Evolutionary conservation across 495 filamentous ascomycete species (phyloP).

Genomic region (Penicillium mononematosum): DNA sequence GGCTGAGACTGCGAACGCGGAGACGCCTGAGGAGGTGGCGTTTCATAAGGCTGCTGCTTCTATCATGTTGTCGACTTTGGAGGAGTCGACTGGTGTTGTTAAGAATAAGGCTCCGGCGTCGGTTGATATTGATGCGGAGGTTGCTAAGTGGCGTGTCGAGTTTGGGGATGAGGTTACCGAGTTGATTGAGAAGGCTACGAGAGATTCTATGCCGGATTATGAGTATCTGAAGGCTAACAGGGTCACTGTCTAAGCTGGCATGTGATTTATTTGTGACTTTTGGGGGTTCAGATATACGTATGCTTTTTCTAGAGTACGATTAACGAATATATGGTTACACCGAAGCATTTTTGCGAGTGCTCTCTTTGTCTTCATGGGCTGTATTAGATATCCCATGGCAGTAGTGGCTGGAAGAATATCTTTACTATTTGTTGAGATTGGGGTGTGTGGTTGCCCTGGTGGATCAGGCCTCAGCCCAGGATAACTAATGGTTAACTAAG

Average conservation of each 20-base stretch:
- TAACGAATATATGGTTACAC: background rate
- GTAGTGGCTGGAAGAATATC: too few species aligned
- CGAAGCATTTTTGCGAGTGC: background rate
- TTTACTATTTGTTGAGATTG: too few species aligned
- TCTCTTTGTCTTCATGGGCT: background rate
- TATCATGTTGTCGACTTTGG: conserved; percentile 36
- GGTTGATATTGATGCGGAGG: conserved; percentile 42
- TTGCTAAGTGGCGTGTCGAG: conserved; percentile 18
- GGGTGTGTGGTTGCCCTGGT: too few species aligned
- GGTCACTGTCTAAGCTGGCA: conserved; percentile 4
- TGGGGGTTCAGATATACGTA: background rate
- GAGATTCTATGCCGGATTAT: conserved; percentile 47
- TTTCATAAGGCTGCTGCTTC: background rate
- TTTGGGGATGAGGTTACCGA: conserved; percentile 20
- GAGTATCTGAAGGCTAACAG: conserved; percentile 42
- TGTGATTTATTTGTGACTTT: background rate
- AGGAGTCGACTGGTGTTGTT: conserved; percentile 34
- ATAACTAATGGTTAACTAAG: too few species aligned
- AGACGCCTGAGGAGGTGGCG: background rate
- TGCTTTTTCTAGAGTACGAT: background rate
- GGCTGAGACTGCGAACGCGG: background rate
- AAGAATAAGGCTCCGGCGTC: conserved; percentile 32
- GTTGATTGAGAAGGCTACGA: conserved; percentile 37
- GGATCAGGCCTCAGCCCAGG: too few species aligned
- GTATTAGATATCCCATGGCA: background rate